Base-by-base conservation (phyloP, 495 filamentous ascomycete genomes). In the Antarctomyces pellizariae region DNA sequence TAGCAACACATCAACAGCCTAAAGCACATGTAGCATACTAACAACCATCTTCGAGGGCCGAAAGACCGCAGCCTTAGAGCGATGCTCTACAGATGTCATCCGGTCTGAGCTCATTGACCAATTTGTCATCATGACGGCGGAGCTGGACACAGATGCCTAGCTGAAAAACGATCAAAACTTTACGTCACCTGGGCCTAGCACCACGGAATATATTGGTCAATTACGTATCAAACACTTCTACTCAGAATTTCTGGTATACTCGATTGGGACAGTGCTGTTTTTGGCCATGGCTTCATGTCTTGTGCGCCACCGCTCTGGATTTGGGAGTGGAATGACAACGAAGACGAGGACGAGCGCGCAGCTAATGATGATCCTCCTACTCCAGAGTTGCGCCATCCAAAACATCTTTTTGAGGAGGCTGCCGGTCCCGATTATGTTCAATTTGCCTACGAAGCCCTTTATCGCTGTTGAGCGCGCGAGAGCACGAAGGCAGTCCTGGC, bases 181-280 rank as follows among this genome's bases (percentile, higher is more conserved):
- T 51, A n/a, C 44, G 34, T 9, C 50, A 53, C 29, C 35, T 46
- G 7, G 50, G 53, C 25, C 21, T 53, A 9, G 38, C 27, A 5
- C 42, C 51, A 4, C 47, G 40, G n/a, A 55, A 55, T 22, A 43
- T 54, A 8, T 18, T 53, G 7, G 42, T 40, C 9, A 25, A 42
- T 2, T 24, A 37, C 4, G 17, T 28, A 1, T 13, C 41, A 5
- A 12, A 34, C 2, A 26, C 22, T 3, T 0, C 13, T 4, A n/a
- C 28, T 35, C 4, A 22, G 29, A 9, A 39, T 51, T n/a, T 37
- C 41, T 0, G 50, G 37, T 0, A 39, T 52, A 18, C 29, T 54
- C 3, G 49, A 55, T 33, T 55, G 51, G 51, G 51, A 55, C 17
- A 38, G 36, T 12, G 40, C 51, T 5, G 20, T 46, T 11, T 46